phyloP scores from a whole-genome alignment of 1,284 basidiomycete species.

The Amylostereum areolatum region DNA sequence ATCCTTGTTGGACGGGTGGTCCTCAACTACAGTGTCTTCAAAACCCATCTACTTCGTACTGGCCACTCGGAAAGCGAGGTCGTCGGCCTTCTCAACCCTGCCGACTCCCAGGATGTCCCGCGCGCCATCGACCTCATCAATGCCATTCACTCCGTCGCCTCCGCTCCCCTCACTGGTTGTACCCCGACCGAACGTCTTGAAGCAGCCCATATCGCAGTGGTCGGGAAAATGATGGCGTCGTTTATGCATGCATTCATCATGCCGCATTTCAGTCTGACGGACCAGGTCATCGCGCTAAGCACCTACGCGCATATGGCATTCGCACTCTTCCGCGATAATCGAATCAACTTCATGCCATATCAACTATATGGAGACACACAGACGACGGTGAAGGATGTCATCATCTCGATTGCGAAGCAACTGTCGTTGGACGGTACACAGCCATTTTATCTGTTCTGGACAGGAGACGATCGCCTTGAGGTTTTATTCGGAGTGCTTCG shows the following conservation, averaged over 20 bases:
- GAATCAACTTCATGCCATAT: slow-evolving; percentile 20
- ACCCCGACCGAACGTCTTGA: no score
- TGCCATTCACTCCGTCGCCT: no score
- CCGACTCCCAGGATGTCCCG: slow-evolving; percentile 13
- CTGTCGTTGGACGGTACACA: slow-evolving; percentile 25
- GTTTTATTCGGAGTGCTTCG: slow-evolving; percentile 11
- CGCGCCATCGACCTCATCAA: slow-evolving; percentile 9
- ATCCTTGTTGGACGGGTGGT: slow-evolving; percentile 4
- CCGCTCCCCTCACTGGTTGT: no score
- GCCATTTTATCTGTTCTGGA: slow-evolving; percentile 26
- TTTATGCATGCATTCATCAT: slow-evolving; percentile 11
- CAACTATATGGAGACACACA: slow-evolving; percentile 25
- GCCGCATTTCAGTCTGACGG: slow-evolving; percentile 16
- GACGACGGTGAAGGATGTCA: slow-evolving; percentile 32
- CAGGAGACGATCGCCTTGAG: slow-evolving; percentile 29
- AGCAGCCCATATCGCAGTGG: no score
- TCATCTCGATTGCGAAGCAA: slow-evolving; percentile 31
- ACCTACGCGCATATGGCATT: slow-evolving; percentile 24
- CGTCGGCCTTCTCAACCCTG: slow-evolving; percentile 8
- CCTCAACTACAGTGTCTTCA: slow-evolving; percentile 5
- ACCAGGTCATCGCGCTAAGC: slow-evolving; percentile 30
- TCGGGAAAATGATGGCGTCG: no score
- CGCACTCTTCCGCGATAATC: slow-evolving; percentile 15
- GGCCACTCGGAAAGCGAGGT: neutral
- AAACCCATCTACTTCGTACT: neutral